Evolutionary conservation across 2,329 filamentous ascomycete genomes (phyloP).

Genomic region (Chaetomium sp.): DNA sequence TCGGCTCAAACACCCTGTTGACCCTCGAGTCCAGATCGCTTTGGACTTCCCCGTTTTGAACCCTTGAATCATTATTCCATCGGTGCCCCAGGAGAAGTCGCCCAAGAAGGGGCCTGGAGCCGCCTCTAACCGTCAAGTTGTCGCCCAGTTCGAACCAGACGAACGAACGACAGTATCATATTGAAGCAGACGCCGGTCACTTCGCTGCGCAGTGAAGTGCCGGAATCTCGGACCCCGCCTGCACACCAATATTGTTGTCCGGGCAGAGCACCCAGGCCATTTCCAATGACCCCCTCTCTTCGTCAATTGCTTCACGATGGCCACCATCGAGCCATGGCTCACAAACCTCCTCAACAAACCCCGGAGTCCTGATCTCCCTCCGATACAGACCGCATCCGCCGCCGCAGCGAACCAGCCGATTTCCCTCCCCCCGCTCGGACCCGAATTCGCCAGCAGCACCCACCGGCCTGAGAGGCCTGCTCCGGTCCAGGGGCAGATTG

Average conservation of each 20-base stretch:
- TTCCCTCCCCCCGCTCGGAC: constrained; percentile 47
- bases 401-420: constrained; percentile 25
- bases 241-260: not conserved
- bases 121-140: not conserved
- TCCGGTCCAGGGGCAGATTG: constrained; percentile 22
- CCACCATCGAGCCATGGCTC: constrained; percentile 60
- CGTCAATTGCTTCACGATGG: constrained; percentile 43
- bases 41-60: not conserved
- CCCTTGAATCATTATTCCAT: not conserved
- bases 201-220: not conserved
- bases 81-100: not conserved
- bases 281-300: constrained; percentile 35
- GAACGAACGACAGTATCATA: not conserved
- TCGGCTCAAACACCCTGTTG: not conserved
- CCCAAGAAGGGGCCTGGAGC: not conserved
- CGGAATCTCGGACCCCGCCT: constrained; percentile 1
- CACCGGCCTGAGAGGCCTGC: constrained; percentile 35
- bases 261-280: constrained; percentile 14
- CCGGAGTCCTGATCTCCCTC: constrained; percentile 47
- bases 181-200: not conserved
- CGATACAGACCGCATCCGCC: constrained; percentile 43
- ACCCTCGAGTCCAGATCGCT: not conserved
- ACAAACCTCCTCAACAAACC: constrained; percentile 58
- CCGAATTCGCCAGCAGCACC: constrained; percentile 32
- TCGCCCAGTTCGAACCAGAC: not conserved